phyloP scores from a whole-genome alignment of 2,329 filamentous ascomycete genomes.

The Orbilia ellipsospora region DNA sequence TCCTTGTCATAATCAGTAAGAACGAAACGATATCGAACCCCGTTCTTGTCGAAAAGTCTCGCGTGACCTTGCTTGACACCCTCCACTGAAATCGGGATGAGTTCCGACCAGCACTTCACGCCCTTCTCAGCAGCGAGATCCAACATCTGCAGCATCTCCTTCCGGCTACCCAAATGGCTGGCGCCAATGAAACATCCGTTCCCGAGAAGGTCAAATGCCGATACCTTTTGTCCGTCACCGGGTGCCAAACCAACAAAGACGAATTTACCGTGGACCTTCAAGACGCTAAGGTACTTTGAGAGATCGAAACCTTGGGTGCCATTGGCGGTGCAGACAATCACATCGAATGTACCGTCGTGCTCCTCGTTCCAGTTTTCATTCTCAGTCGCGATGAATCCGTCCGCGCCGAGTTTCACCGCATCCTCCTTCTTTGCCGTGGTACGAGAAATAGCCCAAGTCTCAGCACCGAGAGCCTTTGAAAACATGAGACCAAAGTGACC shows the following conservation, averaged over 20 bases:
- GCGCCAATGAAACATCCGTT: constrained; percentile 72
- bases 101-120: constrained; percentile 71
- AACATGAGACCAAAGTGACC: constrained; percentile 78
- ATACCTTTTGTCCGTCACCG: constrained; percentile 61
- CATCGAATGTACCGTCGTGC: constrained; percentile 75
- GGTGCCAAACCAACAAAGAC: constrained; percentile 71
- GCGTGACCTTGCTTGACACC: constrained; percentile 67
- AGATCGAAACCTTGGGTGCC: constrained; percentile 74
- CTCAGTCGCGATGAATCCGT: constrained; percentile 70
- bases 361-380: constrained; percentile 70
- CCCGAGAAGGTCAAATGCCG: constrained; percentile 63
- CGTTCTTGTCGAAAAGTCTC: constrained; percentile 73
- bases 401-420: constrained; percentile 70
- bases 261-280: constrained; percentile 73
- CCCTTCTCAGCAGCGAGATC: constrained; percentile 76
- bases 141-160: constrained; percentile 78
- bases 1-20: constrained; percentile 75
- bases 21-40: constrained; percentile 78
- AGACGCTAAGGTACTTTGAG: constrained; percentile 76
- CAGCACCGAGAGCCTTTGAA: constrained; percentile 74
- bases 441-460: constrained; percentile 72
- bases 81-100: constrained; percentile 38
- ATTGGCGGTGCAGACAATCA: constrained; percentile 80
- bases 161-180: constrained; percentile 76
- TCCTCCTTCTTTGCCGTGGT: constrained; percentile 72